Base-by-base conservation (phyloP, 2,329 filamentous ascomycete species). In the Xylaria sp. region DNA sequence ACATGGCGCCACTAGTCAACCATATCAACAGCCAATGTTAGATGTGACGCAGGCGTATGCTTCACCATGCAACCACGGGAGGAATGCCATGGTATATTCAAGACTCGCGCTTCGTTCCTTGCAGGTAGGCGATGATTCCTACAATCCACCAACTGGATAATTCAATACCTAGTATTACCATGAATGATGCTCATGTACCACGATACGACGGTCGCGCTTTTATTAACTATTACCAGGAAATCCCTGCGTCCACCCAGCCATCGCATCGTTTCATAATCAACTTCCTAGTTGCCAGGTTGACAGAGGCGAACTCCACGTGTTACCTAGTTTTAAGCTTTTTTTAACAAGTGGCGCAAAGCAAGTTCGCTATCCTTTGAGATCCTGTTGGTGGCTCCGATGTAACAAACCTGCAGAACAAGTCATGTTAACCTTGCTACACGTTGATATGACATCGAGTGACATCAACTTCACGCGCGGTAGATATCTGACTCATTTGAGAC, bases 161-260 rank as follows among this genome's bases (percentile, higher is more conserved):
- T 27, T 55, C 48, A 39, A 45, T 66, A 27, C 24, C 24, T 27
- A 27, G 24, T 27, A 36, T 36, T 36, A 65, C 71, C 67, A 71
- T 57, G n/a, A 39, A 59, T 67, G 61, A 68, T 63, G 50, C 56
- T 48, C 48, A 65, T 69, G 56, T 57, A 56, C n/a, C 39, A 21
- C n/a, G 6, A 55, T 48, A 30, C 36, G 9, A 50, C 27, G 19
- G 47, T 56, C 53, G 71, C 67, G 54, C 60, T 68, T 67, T 65
- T 21, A 68, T 68, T 67, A 71, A 70, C 47, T 30, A 54, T 39
- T 60, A 14, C 39, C 53, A 30, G 61, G 65, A 66, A 67, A 61
- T 67, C 69, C 68, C 64, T 69, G 65, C 64, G 39, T 57, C 50
- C 59, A 50, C 68, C 64, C 53, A 69, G 62, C 57, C 54, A 55